Evolutionary conservation across 176 grass and related monocot genomes (phyloP), one percentile per base, ranked within the genome.

Genomic region (Saccharum officinarum): DNA sequence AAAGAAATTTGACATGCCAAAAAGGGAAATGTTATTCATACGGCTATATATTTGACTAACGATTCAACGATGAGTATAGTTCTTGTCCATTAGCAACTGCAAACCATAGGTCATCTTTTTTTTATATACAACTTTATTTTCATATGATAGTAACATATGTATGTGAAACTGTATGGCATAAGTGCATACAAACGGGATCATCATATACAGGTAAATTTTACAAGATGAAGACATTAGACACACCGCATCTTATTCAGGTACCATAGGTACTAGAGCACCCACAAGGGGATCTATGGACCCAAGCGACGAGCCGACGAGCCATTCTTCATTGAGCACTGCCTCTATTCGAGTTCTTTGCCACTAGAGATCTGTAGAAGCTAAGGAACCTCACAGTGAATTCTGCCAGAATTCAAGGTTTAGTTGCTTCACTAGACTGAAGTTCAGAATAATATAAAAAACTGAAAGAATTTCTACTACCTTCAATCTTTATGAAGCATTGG

Each of bases 381-480:
- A 92, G 87, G 85, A 94, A 94, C 69, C 86, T 92, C n/a, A 91
- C 92, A 8, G 78, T 90, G 44, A 94, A 94, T 86, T 94, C 92
- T 94, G 92, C 44, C 7, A 40, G 79, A 31, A 84, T 70, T 37
- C 39, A 85, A 37, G 36, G 47, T 63, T 31, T 65, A 15, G 67
- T 37, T 46, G 68, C 13, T 77, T 59, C 16, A 41, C 31, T 41
- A 31, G 34, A 69, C 23, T 45, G 62, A 3, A 62, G 9, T 68
- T 86, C 41, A 75, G 7, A 64, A 83, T 3, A 25, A 28, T 40
- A 76, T 1, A 11, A 47, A 20, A 81, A 71, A 22, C 3, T 0
- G 6, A 6, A 30, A 40, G 37, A 36, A 44, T 16, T 42, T 1
- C 5, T 12, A n/a, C 12, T 82, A 94, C 92, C 92, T 92, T 94